A percentile compares a stretch with the other conserved stretches of the same genome.
phyloP scores from a whole-genome alignment of 2,329 filamentous ascomycete genomes.

The Diaporthe aspalathi region DNA sequence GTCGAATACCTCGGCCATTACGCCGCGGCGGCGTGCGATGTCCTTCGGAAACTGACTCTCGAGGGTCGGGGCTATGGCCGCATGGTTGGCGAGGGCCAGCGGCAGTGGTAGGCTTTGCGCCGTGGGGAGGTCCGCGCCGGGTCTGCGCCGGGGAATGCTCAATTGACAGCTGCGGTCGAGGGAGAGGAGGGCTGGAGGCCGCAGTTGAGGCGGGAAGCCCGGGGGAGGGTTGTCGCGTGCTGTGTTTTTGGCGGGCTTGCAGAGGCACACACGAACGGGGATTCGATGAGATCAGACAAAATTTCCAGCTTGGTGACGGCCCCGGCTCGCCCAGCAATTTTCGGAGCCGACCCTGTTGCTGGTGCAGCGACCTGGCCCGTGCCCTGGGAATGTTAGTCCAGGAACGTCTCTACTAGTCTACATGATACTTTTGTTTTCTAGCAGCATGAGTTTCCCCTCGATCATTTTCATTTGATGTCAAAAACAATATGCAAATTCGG shows the following conservation, averaged over 20 bases:
- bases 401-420: no score
- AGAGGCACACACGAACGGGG: background rate
- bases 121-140: constrained; percentile 17
- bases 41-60: constrained; percentile 21
- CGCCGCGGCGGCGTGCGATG: constrained; percentile 42
- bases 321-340: constrained; percentile 40
- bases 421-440: background rate
- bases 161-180: constrained; percentile 1
- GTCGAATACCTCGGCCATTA: constrained; percentile 52
- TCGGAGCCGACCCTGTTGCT: constrained; percentile 32
- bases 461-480: background rate
- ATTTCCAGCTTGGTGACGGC: constrained; percentile 29
- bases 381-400: background rate
- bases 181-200: constrained; percentile 16
- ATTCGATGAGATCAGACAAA: constrained; percentile 29
- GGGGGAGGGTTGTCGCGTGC: constrained; percentile 33
- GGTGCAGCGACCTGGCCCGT: constrained; percentile 10
- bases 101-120: constrained; percentile 34
- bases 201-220: constrained; percentile 32
- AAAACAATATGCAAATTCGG: no score
- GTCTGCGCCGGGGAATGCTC: background rate
- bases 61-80: constrained; percentile 26
- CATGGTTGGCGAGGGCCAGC: constrained; percentile 31
- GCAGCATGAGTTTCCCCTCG: background rate
- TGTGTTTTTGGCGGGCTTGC: constrained; percentile 16